These are phyloP conservation scores for Entelexis paramagnoliae DNA, from an alignment of 1,139 yeast species.

Conservation along the genomic window DNA sequence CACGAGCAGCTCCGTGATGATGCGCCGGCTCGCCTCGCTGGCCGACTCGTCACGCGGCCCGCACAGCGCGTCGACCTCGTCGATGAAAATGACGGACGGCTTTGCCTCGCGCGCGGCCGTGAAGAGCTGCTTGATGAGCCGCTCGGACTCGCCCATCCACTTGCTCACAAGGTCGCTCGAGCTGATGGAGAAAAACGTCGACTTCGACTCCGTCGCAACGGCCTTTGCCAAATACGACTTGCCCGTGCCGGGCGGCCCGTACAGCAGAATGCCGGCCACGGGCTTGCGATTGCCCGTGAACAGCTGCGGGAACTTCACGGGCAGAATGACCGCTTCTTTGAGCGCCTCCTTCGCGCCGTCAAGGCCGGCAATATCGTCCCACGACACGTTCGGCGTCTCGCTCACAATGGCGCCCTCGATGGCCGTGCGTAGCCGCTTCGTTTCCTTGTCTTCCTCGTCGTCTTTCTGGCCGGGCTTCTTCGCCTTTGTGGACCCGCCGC, in stretches of 20 bases:
- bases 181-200: slow-evolving; percentile 90
- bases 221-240: slow-evolving; percentile 95
- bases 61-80: slow-evolving; percentile 95
- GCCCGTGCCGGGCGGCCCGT: slow-evolving; percentile 99
- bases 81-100: slow-evolving; percentile 91
- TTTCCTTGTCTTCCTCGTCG: slow-evolving; percentile 45
- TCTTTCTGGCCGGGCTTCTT: slow-evolving; percentile 45
- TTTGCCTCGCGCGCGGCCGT: slow-evolving; percentile 93
- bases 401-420: slow-evolving; percentile 83
- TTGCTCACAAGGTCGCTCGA: slow-evolving; percentile 91
- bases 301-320: slow-evolving; percentile 87
- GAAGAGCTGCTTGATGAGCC: slow-evolving; percentile 87
- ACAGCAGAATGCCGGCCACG: slow-evolving; percentile 77
- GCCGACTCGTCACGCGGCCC: slow-evolving; percentile 99
- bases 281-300: slow-evolving; percentile 94
- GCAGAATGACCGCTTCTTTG: slow-evolving; percentile 93
- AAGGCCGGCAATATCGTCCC: slow-evolving; percentile 96
- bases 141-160: slow-evolving; percentile 99
- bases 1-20: slow-evolving; percentile 88
- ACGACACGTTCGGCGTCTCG: slow-evolving; percentile 82
- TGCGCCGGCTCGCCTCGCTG: slow-evolving; percentile 90
- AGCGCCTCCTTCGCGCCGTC: slow-evolving; percentile 93
- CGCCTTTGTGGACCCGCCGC: slow-evolving; percentile 53
- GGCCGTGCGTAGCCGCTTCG: slow-evolving; percentile 83
- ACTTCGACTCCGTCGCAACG: slow-evolving; percentile 95